These are phyloP conservation scores for Neurospora sp. DNA, from an alignment of 495 filamentous ascomycete species.

Conservation along the genomic window DNA sequence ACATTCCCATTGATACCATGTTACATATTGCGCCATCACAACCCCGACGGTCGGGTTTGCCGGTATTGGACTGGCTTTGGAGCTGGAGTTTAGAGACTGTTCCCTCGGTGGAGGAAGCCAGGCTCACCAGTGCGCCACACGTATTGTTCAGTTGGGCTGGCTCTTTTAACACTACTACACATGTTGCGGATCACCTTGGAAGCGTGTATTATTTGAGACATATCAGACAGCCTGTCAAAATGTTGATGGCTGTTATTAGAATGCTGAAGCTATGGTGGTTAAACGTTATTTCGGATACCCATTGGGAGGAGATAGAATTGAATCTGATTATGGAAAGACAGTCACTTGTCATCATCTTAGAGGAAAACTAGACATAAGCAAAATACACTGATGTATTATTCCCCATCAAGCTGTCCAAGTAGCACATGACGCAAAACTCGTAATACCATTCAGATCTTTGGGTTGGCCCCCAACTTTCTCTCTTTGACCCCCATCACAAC, in stretches of 20 bases:
- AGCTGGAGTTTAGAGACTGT: background rate
- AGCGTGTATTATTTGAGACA: background rate
- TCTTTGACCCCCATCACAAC: background rate
- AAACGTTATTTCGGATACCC: background rate
- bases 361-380: background rate
- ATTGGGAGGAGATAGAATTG: background rate
- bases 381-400: background rate
- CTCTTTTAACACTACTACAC: background rate
- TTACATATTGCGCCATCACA: background rate
- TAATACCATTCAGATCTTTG: background rate
- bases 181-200: background rate
- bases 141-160: background rate
- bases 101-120: background rate
- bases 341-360: background rate
- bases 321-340: background rate
- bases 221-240: background rate
- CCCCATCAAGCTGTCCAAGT: background rate
- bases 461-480: background rate
- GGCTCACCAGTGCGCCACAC: background rate
- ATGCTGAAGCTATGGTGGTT: background rate
- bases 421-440: background rate
- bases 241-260: background rate
- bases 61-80: background rate
- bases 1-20: background rate
- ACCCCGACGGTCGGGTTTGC: background rate